Evolutionary conservation across 1,284 basidiomycete species (phyloP).

Genomic region (Tilletia horrida): DNA sequence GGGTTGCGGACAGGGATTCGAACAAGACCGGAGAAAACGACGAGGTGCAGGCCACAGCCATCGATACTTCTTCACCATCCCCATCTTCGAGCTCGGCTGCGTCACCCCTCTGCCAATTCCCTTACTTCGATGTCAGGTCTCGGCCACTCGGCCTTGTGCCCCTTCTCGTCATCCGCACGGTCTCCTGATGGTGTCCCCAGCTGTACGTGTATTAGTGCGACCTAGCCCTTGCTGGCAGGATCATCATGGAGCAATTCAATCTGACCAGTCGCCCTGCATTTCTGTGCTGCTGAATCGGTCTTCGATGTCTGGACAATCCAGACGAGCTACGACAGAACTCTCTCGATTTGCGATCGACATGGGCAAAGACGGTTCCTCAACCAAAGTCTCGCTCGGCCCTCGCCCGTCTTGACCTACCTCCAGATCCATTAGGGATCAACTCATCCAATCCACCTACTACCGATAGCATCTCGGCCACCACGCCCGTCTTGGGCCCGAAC

Average conservation of each 20-base stretch:
- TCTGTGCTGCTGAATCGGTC: too few relatives aligned
- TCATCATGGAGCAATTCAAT: not conserved
- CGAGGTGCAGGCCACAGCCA: not conserved
- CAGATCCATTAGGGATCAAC: conserved; percentile 6
- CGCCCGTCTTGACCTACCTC: not conserved
- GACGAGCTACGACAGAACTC: not conserved
- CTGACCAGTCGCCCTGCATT: too few relatives aligned
- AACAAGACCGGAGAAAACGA: not conserved
- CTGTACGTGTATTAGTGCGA: not conserved
- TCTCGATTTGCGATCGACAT: not conserved
- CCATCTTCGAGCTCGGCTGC: conserved; percentile 65
- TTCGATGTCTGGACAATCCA: too few relatives aligned
- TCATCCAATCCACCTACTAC: conserved; percentile 79
- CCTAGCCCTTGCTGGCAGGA: not conserved
- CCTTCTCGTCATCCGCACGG: too few relatives aligned
- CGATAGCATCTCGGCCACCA: conserved; percentile 63
- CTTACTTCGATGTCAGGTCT: too few relatives aligned
- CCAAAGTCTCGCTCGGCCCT: not conserved
- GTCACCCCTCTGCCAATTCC: conserved; percentile 61
- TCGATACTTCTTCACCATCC: not conserved
- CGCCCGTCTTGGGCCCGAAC: conserved; percentile 76
- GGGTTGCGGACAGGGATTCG: not conserved
- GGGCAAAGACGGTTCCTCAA: not conserved
- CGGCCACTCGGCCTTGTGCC: too few relatives aligned
- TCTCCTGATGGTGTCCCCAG: not conserved